Conservation (phyloP, 2,329 filamentous ascomycete species). For the Nectriaceae sp. region DNA sequence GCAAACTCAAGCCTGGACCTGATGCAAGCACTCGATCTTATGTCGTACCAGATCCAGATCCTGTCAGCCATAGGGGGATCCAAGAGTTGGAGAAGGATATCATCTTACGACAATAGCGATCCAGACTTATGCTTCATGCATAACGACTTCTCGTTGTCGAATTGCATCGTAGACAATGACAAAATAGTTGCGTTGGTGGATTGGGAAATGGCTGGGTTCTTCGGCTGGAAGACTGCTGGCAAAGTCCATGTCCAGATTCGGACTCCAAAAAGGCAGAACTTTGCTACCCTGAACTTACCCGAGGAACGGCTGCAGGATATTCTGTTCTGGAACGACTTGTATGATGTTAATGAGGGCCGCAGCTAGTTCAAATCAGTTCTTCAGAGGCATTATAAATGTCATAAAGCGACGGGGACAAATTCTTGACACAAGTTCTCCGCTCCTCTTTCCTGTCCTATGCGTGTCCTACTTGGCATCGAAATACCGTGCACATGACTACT, state of each 20-base stretch:
- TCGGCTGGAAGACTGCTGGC: conserved; percentile 32
- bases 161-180: conserved; percentile 39
- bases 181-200: conserved; percentile 42
- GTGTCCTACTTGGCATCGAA: too few species aligned
- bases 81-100: conserved; percentile 35
- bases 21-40: conserved; percentile 20
- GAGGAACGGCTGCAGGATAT: background rate
- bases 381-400: too few species aligned
- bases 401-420: too few species aligned
- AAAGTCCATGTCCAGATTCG: conserved; percentile 29
- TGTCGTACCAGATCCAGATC: conserved; percentile 63
- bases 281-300: conserved; percentile 8
- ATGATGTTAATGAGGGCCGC: conserved; percentile 2
- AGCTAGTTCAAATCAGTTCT: too few species aligned
- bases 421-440: too few species aligned
- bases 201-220: conserved; percentile 45
- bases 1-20: conserved; percentile 23
- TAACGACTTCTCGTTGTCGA: conserved; percentile 40
- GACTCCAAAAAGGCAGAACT: conserved; percentile 25
- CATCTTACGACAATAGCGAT: conserved; percentile 25
- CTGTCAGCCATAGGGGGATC: conserved; percentile 51
- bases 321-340: conserved; percentile 6
- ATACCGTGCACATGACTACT: too few species aligned
- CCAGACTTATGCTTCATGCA: conserved; percentile 38
- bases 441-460: too few species aligned